These are phyloP conservation scores for Podospora bellae-mahoneyi DNA, from an alignment of 495 filamentous ascomycete genomes.

Conservation along the genomic window DNA sequence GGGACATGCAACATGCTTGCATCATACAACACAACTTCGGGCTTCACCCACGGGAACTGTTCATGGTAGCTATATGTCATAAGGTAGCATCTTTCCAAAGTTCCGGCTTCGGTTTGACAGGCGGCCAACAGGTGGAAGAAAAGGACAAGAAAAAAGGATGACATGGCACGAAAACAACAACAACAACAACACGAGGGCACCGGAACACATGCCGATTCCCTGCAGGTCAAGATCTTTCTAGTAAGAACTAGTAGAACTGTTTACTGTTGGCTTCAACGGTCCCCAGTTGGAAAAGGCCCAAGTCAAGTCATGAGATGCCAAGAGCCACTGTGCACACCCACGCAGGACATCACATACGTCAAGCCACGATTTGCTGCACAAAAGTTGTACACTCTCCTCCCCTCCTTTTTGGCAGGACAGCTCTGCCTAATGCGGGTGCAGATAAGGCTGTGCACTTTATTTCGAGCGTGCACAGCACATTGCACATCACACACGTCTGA, in stretches of 20 bases:
- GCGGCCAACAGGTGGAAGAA: neutral
- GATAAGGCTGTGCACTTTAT: slow-evolving; percentile 37
- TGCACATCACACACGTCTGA: slow-evolving; percentile 14
- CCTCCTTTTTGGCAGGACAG: slow-evolving; percentile 13
- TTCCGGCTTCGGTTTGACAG: slow-evolving; percentile 7
- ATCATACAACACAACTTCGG: neutral
- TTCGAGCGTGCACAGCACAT: slow-evolving; percentile 20
- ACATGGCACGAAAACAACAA: too few species aligned
- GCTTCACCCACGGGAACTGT: neutral
- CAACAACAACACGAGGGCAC: neutral
- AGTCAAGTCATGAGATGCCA: neutral
- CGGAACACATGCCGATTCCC: neutral
- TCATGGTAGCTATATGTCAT: neutral
- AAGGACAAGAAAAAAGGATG: neutral
- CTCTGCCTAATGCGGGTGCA: slow-evolving; percentile 23
- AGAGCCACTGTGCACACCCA: neutral
- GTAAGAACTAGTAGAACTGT: neutral
- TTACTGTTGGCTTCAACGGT: neutral
- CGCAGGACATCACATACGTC: slow-evolving; percentile 16
- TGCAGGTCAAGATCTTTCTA: neutral
- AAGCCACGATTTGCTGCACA: slow-evolving; percentile 30
- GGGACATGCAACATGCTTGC: slow-evolving; percentile 3
- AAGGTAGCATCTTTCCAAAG: slow-evolving; percentile 5
- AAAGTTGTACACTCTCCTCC: slow-evolving; percentile 11
- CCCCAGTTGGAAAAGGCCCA: neutral